Evolutionary conservation across 768 basidiomycete genomes (phyloP).

Genomic region (Lactifluus piperatus): DNA sequence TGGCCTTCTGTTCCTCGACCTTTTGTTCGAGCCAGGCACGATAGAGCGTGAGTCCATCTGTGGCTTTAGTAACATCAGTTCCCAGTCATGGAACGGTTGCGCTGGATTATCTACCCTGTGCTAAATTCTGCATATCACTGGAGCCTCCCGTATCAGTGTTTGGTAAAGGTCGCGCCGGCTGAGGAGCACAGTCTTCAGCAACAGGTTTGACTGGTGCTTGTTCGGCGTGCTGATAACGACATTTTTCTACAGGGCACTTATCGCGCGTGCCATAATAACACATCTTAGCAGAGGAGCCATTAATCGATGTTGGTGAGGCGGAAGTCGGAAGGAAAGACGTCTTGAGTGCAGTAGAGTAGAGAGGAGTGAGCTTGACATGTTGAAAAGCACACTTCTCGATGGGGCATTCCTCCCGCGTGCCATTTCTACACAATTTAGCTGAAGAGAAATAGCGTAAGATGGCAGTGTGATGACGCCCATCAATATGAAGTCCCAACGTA

Average conservation of each 20-base stretch:
- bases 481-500: neutral
- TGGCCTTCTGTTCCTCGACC: conserved; percentile 3
- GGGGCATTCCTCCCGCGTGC: conserved; percentile 2
- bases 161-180: no score
- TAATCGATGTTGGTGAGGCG: neutral
- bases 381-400: neutral
- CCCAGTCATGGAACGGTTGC: neutral
- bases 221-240: neutral
- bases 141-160: neutral
- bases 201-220: neutral
- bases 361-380: neutral
- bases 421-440: conserved; percentile 3
- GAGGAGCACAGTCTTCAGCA: neutral
- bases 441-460: neutral
- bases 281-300: neutral
- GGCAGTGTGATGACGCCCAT: neutral
- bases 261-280: neutral
- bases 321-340: neutral
- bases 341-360: neutral
- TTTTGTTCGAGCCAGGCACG: neutral
- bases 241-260: neutral
- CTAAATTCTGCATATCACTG: neutral
- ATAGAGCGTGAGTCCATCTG: neutral
- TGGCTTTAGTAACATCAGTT: neutral
- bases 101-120: neutral